Base-by-base conservation (phyloP, 2,329 filamentous ascomycete genomes). In the Epichloe scottii region DNA sequence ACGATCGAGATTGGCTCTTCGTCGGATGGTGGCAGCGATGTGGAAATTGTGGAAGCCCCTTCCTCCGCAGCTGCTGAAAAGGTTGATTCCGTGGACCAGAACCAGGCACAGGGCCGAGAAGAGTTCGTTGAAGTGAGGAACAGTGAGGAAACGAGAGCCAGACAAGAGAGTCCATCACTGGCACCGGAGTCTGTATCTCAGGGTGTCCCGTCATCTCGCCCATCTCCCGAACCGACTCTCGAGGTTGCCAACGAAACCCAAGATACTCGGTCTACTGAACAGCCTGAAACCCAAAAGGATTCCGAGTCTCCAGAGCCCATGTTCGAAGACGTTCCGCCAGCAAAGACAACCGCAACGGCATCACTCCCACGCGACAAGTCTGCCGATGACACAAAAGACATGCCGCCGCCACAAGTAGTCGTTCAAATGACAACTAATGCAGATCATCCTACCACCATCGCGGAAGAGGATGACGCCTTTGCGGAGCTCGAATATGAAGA, bases 401-500 rank as follows among this genome's bases (percentile, higher is more conserved):
- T 44, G 41, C 41, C 41, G 23, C 14, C 23, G 1, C 47, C n/a
- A 11, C 5, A 38, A 12, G 23, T 14, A n/a, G 30, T 26, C 14
- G 10, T 37, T 15, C 17, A 48, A 17, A 26, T 39, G 6, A 23
- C 48, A n/a, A 14, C 30, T 4, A 30, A 23, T 30, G 26, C 26
- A n/a, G 39, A 19, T 5, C 15, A 33, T 14, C 23, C 38, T 6
- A 30, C 26, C n/a, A 38, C 26, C n/a, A 30, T 42, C 12, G 43
- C 33, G 7, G 64, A 68, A 34, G 67, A 71, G 15, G 69, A 73
- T 39, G 66, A 71, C 7, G 59, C 69, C 0, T 70, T 70, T 33
- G 73, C 72, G 14, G 73, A 77, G 15, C 81, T 87, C 39, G 85
- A 90, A 17, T 82, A 87, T 55, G 80, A 83, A 47, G 79, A 84